phyloP scores from a whole-genome alignment of 176 grass and related monocot genomes.

The Lolium multiflorum region DNA sequence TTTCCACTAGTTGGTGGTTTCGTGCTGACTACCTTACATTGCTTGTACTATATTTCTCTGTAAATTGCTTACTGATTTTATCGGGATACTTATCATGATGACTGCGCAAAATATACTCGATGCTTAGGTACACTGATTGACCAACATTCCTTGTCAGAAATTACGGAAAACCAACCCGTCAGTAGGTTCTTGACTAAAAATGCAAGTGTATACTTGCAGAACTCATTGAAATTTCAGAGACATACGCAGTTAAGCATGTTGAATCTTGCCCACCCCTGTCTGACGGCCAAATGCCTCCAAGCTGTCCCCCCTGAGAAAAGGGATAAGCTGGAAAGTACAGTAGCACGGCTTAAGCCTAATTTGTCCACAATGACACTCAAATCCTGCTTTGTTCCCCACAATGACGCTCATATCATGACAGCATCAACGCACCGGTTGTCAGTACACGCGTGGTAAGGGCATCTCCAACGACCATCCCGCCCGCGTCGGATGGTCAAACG shows the following conservation, averaged over 20 bases:
- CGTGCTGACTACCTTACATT: constrained; percentile 19
- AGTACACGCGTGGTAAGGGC: too few relatives aligned
- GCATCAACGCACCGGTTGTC: too few relatives aligned
- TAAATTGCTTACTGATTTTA: background rate
- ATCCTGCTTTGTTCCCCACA: background rate
- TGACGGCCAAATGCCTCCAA: constrained; percentile 42
- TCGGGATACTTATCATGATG: background rate
- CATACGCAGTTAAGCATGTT: constrained; percentile 16
- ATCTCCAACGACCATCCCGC: too few relatives aligned
- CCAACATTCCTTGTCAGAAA: background rate
- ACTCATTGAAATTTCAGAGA: constrained; percentile 2
- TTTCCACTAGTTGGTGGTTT: constrained; percentile 42
- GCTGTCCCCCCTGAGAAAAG: constrained; percentile 28
- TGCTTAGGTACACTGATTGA: background rate
- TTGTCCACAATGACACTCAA: background rate
- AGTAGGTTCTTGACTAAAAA: background rate
- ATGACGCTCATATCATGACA: background rate
- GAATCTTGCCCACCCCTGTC: constrained; percentile 40
- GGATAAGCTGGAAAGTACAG: background rate
- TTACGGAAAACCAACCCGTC: background rate
- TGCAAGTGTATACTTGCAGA: background rate
- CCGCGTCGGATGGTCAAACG: too few relatives aligned
- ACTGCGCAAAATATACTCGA: background rate
- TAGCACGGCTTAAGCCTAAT: background rate
- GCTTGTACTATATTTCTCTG: background rate